Conservation (phyloP, 2,329 filamentous ascomycete species). For the Sarocladium oryzae region DNA sequence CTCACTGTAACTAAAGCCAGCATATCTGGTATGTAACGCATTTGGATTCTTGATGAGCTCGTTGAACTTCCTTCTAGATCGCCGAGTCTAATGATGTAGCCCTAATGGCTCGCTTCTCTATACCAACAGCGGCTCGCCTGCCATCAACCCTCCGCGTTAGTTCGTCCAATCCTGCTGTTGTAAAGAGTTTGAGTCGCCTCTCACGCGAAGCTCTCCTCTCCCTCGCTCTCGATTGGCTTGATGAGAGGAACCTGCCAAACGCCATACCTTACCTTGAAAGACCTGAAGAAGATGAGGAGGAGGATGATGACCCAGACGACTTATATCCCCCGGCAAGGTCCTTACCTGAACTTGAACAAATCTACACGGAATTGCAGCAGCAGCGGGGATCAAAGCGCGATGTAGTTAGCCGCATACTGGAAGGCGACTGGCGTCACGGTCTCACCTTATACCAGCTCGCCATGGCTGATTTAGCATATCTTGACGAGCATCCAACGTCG, state of each 20-base stretch:
- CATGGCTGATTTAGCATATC: slow-evolving; percentile 61
- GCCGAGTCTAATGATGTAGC: slow-evolving; percentile 3
- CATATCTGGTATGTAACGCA: not conserved
- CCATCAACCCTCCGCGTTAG: slow-evolving; percentile 65
- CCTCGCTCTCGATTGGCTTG: slow-evolving; percentile 72
- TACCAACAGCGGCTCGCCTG: slow-evolving; percentile 66
- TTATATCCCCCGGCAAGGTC: slow-evolving; percentile 63
- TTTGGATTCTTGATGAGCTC: not conserved
- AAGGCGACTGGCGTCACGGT: slow-evolving; percentile 63
- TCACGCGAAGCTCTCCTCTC: slow-evolving; percentile 66
- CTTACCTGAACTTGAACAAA: slow-evolving; percentile 57
- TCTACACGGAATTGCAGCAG: slow-evolving; percentile 55
- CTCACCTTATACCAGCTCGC: slow-evolving; percentile 60
- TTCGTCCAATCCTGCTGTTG: slow-evolving; percentile 55
- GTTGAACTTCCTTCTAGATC: not conserved
- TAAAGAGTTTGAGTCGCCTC: slow-evolving; percentile 62
- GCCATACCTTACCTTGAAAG: slow-evolving; percentile 28
- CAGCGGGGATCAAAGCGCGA: slow-evolving; percentile 57
- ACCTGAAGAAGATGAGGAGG: slow-evolving; percentile 36
- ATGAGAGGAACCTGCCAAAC: slow-evolving; percentile 57
- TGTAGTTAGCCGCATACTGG: slow-evolving; percentile 55
- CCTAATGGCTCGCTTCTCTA: slow-evolving; percentile 49
- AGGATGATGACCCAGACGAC: slow-evolving; percentile 55
- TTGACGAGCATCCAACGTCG: slow-evolving; percentile 58
- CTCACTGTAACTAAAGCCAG: not conserved